A percentile compares a stretch with the other conserved stretches of the same genome.
Evolutionary conservation across 768 basidiomycete species (phyloP).

Genomic region (Phanerochaete carnosa): DNA sequence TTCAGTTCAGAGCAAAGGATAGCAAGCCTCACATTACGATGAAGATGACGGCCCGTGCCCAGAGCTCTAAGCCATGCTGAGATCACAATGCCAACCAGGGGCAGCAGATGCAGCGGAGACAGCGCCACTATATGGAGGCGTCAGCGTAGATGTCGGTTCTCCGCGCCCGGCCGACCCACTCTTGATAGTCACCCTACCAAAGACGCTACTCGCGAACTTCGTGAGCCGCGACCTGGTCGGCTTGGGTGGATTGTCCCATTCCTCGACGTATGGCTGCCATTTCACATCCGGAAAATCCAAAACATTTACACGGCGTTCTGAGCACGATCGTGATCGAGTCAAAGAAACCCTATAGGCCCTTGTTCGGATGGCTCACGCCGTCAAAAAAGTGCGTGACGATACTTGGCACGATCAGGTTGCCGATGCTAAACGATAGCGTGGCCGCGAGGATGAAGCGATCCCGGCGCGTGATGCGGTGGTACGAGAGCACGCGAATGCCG

Average conservation of each 20-base stretch:
- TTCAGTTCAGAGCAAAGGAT: not conserved
- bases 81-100: constrained; percentile 60
- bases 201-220: constrained; percentile 10
- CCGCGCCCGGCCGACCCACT: constrained; percentile 12
- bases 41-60: constrained; percentile 64
- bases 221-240: constrained; percentile 2
- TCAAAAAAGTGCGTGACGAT: constrained; percentile 73
- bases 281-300: not conserved
- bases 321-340: constrained; percentile 77
- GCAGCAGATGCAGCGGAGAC: constrained; percentile 56
- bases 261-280: constrained; percentile 81
- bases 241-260: constrained; percentile 60
- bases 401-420: constrained; percentile 61
- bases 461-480: constrained; percentile 54
- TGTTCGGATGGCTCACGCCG: constrained; percentile 46
- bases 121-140: constrained; percentile 43
- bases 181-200: constrained; percentile 17
- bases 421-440: constrained; percentile 66
- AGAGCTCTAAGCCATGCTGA: constrained; percentile 66
- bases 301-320: constrained; percentile 71
- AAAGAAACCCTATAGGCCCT: constrained; percentile 65
- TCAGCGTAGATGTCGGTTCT: constrained; percentile 8
- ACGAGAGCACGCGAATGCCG: constrained; percentile 70
- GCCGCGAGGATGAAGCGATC: constrained; percentile 71
- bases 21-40: constrained; percentile 50